Conservation (phyloP, 805 yeast species). For the Candida michaelii region DNA sequence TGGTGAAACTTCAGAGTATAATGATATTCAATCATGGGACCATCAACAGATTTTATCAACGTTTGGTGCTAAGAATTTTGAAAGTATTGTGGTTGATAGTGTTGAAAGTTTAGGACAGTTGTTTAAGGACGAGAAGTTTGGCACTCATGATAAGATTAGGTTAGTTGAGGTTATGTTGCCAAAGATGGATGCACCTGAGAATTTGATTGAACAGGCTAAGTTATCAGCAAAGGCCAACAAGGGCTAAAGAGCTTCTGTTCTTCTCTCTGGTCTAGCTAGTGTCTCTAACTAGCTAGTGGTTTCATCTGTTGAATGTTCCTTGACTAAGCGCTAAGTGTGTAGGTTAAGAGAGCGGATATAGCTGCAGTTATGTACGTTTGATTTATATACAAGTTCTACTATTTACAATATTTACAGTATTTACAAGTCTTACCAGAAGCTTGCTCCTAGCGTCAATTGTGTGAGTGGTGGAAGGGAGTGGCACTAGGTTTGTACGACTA, state of each 20-base stretch:
- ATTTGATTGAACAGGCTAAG: constrained; percentile 37
- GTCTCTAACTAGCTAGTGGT: too few relatives aligned
- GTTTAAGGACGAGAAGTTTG: constrained; percentile 27
- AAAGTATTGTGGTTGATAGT: constrained; percentile 25
- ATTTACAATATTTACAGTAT: constrained; percentile 1
- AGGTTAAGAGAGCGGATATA: too few relatives aligned
- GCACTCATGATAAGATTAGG: constrained; percentile 30
- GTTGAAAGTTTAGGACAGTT: constrained; percentile 26
- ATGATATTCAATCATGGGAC: constrained; percentile 41
- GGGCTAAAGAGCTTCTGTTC: constrained; percentile 8
- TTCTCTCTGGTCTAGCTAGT: too few relatives aligned
- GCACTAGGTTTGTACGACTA: too few relatives aligned
- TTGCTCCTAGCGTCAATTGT: too few relatives aligned
- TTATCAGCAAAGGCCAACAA: constrained; percentile 28
- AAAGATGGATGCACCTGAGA: constrained; percentile 38
- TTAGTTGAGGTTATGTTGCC: constrained; percentile 38
- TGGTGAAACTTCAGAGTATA: constrained; percentile 36
- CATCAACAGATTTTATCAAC: constrained; percentile 31
- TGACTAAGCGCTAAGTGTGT: too few relatives aligned
- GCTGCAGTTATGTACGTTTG: not conserved
- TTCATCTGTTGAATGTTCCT: too few relatives aligned
- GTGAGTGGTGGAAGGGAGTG: too few relatives aligned
- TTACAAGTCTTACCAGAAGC: not conserved
- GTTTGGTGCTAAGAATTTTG: constrained; percentile 31
- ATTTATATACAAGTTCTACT: not conserved